phyloP scores from a whole-genome alignment of 2,329 filamentous ascomycete species.

The Arthrobotrys iridis region DNA sequence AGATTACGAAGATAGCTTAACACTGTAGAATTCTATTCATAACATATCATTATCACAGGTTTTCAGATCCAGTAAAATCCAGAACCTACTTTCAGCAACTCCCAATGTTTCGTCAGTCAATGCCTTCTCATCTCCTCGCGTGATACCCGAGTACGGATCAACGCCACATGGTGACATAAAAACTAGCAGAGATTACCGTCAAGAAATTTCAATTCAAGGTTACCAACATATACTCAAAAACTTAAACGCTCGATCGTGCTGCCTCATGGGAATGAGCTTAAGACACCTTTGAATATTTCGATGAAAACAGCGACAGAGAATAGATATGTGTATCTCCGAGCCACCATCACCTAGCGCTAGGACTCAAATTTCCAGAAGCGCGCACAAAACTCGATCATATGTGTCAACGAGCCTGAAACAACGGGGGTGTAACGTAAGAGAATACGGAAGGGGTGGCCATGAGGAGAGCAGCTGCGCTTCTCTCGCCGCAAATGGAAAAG shows the following conservation, averaged over 20 bases:
- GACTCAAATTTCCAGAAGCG: slow-evolving; percentile 1
- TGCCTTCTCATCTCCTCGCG: background rate
- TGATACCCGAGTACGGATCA: background rate
- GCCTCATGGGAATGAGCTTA: background rate
- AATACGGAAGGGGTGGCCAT: background rate
- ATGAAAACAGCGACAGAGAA: background rate
- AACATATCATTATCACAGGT: too few relatives aligned
- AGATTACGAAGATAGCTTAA: too few relatives aligned
- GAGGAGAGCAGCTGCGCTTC: background rate
- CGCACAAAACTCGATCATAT: background rate
- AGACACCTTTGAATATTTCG: background rate
- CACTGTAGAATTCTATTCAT: too few relatives aligned
- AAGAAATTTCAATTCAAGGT: background rate
- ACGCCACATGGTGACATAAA: background rate
- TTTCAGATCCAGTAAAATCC: too few relatives aligned
- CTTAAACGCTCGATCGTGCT: background rate
- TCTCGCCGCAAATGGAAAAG: background rate
- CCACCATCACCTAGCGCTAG: background rate
- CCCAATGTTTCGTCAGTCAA: background rate
- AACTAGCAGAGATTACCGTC: background rate
- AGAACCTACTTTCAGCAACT: too few relatives aligned
- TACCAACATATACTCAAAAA: background rate
- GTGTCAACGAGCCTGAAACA: background rate
- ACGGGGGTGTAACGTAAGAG: background rate
- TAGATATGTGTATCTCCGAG: background rate